Percentiles rank a stretch among this genome's conserved stretches.
These are phyloP conservation scores for Beauveria scarabaeidicola DNA, from an alignment of 2,329 filamentous ascomycete genomes.

Conservation along the genomic window DNA sequence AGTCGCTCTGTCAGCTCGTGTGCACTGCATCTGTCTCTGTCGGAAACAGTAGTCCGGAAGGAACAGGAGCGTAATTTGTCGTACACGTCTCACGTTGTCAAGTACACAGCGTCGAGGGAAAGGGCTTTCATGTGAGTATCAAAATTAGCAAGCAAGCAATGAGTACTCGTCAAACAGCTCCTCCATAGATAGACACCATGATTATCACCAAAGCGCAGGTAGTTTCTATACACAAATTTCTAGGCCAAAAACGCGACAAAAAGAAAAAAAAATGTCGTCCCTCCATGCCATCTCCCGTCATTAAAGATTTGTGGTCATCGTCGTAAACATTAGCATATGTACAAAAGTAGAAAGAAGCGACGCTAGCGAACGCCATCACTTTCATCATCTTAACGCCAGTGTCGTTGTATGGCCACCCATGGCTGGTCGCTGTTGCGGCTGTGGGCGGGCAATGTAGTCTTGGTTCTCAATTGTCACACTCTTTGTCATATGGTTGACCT, in stretches of 20 bases:
- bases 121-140: neutral
- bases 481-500: slow-evolving; percentile 98
- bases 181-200: neutral
- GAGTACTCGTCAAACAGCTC: neutral
- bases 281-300: neutral
- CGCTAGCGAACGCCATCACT: neutral
- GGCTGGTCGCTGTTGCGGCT: slow-evolving; percentile 23
- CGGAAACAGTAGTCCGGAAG: slow-evolving; percentile 2
- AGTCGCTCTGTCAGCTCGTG: neutral
- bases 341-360: slow-evolving; percentile 1
- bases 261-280: neutral
- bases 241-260: neutral
- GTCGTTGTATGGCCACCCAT: slow-evolving; percentile 25
- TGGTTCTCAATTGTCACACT: slow-evolving; percentile 81
- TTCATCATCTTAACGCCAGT: slow-evolving; percentile 26
- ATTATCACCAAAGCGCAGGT: neutral
- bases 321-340: slow-evolving; percentile 12
- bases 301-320: slow-evolving; percentile 3
- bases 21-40: slow-evolving; percentile 5
- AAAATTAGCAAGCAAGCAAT: neutral
- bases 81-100: neutral
- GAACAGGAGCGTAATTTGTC: neutral
- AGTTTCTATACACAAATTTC: neutral
- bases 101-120: neutral
- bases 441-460: slow-evolving; percentile 54